Evolutionary conservation across 768 basidiomycete species (phyloP), one percentile per base, ranked within the genome.

Genomic region (Gyrodon lividus): DNA sequence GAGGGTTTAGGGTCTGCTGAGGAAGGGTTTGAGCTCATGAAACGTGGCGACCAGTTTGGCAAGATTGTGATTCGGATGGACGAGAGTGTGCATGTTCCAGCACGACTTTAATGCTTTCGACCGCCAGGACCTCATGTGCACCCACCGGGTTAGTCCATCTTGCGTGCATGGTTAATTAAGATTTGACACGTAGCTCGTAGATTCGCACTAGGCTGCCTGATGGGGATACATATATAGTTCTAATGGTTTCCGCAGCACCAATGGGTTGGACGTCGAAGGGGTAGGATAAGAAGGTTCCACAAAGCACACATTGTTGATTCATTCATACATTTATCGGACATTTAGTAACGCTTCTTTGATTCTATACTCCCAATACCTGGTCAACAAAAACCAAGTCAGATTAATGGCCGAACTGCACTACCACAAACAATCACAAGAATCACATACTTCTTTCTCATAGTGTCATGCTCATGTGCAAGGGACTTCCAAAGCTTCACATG

Each of bases 291-390:
- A 37, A 43, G 44, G 4, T 43, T 43, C 31, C 13, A 41, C 51
- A 24, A 42, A 31, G 59, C 10, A 24, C 43, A 46, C 13, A 50
- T 59, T 58, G 26, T 54, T 34, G 42, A 28, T 24, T 31, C 40
- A 46, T 45, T 44, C 39, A 48, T 52, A 53, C 56, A 60, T 55
- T 55, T 57, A 59, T 45, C 49, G 52, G 48, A 58, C 42, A 49
- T 60, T 66, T 53, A 60, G 55, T 12, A 60, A 52, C n/a, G 76
- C 80, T 51, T 82, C 79, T 48, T 73, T 75, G 57, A 84, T 81
- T n/a, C 87, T 81, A 54, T 81, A 81, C 48, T 86, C 86, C 87
- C 88, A 89, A 64, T 89, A 89, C 63, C 87, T 89, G 59, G 13
- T 40, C 24, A 46, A 52, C 41, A 46, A 61, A 48, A 30, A 47